Conservation (phyloP, 1,284 basidiomycete species). For the Cryptococcus jaspeensis region DNA sequence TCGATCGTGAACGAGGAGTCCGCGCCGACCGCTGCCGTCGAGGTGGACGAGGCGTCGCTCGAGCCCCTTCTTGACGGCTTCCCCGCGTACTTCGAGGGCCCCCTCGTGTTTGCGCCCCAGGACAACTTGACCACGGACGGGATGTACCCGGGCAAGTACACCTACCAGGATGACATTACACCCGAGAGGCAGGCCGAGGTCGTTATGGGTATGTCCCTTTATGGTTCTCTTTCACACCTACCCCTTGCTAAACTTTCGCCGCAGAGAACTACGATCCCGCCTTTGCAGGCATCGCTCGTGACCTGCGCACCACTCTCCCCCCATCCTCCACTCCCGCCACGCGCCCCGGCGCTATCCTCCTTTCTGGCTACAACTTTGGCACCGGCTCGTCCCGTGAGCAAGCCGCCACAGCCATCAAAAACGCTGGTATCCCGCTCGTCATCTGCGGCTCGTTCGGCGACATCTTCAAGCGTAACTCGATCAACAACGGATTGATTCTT, state of each 20-base stretch:
- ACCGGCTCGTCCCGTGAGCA: constrained; percentile 99
- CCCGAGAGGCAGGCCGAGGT: constrained; percentile 90
- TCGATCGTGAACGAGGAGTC: constrained; percentile 44
- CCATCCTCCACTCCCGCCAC: constrained; percentile 32
- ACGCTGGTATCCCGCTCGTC: constrained; percentile 88
- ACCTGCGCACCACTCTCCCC: constrained; percentile 53
- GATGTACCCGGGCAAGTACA: constrained; percentile 99
- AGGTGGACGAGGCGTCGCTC: constrained; percentile 55
- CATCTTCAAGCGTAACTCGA: constrained; percentile 98
- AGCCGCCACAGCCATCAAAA: constrained; percentile 93
- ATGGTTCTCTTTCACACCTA: not conserved
- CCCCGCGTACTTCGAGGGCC: constrained; percentile 78
- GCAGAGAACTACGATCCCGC: constrained; percentile 90
- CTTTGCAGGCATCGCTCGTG: constrained; percentile 74
- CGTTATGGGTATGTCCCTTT: constrained; percentile 59
- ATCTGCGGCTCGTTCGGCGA: constrained; percentile 97
- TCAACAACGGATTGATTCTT: constrained; percentile 98
- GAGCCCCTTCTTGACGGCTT: constrained; percentile 76
- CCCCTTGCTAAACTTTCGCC: not conserved
- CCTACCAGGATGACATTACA: constrained; percentile 98
- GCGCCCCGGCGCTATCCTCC: constrained; percentile 67
- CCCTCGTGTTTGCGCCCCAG: constrained; percentile 87
- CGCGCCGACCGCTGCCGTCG: constrained; percentile 14
- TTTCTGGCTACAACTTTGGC: constrained; percentile 97
- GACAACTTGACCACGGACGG: constrained; percentile 99